Conservation (phyloP, 2,329 filamentous ascomycete genomes). For the Diplodia scrobiculata region DNA sequence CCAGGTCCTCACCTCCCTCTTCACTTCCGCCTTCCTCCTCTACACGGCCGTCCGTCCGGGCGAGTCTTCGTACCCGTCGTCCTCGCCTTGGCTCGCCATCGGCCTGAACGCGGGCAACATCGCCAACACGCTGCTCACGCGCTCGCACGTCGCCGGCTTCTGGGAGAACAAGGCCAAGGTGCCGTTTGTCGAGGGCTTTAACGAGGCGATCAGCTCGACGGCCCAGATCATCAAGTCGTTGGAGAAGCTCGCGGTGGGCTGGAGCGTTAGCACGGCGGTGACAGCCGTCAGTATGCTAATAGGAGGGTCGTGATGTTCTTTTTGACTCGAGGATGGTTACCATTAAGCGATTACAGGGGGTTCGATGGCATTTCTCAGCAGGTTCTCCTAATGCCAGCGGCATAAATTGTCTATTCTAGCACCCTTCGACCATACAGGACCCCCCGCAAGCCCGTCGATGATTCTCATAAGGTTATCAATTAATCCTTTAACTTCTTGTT, state of each 20-base stretch:
- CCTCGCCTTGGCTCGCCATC: slow-evolving; percentile 21
- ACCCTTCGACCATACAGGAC: too few species aligned
- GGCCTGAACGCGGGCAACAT: slow-evolving; percentile 32
- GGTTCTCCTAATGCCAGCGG: too few species aligned
- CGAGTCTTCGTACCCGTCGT: background rate
- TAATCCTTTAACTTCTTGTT: background rate
- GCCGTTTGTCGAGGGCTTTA: slow-evolving; percentile 44
- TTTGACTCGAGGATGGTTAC: background rate
- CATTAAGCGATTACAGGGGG: background rate
- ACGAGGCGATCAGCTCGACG: slow-evolving; percentile 39
- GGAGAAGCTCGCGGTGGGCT: slow-evolving; percentile 10
- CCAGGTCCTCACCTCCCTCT: slow-evolving; percentile 35
- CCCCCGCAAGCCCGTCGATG: too few species aligned
- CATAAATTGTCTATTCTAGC: too few species aligned
- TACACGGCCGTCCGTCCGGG: slow-evolving; percentile 28
- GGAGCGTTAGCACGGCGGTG: slow-evolving; percentile 1
- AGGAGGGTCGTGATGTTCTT: background rate
- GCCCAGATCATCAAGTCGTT: slow-evolving; percentile 7
- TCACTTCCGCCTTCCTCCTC: slow-evolving; percentile 34
- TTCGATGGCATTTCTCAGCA: background rate
- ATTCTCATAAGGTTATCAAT: background rate
- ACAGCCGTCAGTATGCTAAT: slow-evolving; percentile 1
- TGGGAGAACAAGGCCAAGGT: slow-evolving; percentile 41
- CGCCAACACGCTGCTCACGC: slow-evolving; percentile 31
- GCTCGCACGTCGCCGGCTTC: slow-evolving; percentile 39